These are phyloP conservation scores for Stromatinia cepivora DNA, from an alignment of 2,329 filamentous ascomycete species.

Conservation along the genomic window DNA sequence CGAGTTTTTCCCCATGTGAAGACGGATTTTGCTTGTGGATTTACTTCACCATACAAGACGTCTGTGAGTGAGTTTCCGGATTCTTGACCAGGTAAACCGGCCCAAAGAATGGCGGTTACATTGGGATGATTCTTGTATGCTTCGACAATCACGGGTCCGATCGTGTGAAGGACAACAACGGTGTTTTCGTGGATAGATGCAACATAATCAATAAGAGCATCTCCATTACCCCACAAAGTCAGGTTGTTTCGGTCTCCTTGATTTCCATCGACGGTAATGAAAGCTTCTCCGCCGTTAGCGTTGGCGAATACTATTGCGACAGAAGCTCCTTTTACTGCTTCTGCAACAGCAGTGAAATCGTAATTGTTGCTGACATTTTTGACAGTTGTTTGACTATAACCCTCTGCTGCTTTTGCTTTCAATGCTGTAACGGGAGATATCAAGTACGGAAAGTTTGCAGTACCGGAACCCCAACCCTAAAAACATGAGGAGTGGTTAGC, in stretches of 20 bases:
- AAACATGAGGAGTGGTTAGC: constrained; percentile 46
- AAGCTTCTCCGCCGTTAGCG: constrained; percentile 81
- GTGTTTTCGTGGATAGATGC: constrained; percentile 80
- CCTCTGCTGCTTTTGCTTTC: constrained; percentile 59
- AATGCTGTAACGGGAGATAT: constrained; percentile 72
- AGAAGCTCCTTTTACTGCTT: constrained; percentile 64
- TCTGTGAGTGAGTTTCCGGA: constrained; percentile 77
- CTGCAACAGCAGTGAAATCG: constrained; percentile 52
- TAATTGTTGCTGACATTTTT: constrained; percentile 70
- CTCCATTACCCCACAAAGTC: constrained; percentile 82
- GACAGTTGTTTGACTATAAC: constrained; percentile 55
- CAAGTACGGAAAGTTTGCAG: constrained; percentile 72
- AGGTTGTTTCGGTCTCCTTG: constrained; percentile 88
- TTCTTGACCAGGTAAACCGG: constrained; percentile 82
- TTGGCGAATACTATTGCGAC: constrained; percentile 88
- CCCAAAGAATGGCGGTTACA: constrained; percentile 80
- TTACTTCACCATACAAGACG: constrained; percentile 76
- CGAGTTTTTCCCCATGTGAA: constrained; percentile 72
- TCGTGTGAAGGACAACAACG: constrained; percentile 85
- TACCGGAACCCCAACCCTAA: constrained; percentile 77
- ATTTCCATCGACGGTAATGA: constrained; percentile 78
- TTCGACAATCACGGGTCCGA: constrained; percentile 75
- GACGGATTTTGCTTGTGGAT: constrained; percentile 72
- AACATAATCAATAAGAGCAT: constrained; percentile 77
- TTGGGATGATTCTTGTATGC: constrained; percentile 75